Evolutionary conservation across 2,329 filamentous ascomycete genomes (phyloP).

Genomic region (Leptoxyphium fumago): DNA sequence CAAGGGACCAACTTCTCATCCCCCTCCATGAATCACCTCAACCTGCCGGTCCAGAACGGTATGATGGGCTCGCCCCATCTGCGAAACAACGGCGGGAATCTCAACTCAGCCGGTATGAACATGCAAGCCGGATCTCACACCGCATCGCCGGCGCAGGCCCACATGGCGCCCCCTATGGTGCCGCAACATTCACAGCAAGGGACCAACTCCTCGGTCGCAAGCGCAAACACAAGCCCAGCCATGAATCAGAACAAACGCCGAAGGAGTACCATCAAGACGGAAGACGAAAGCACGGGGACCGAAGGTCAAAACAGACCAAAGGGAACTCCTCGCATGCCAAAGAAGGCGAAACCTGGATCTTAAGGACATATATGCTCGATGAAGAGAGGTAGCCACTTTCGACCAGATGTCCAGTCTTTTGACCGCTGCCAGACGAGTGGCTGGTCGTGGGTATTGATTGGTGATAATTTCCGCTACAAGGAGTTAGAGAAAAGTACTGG

Average conservation of each 20-base stretch:
- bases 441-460: too few species aligned
- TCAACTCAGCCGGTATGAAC: conserved; percentile 9
- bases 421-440: too few species aligned
- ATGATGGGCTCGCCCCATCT: conserved; percentile 37
- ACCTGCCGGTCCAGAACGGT: conserved; percentile 35
- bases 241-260: conserved; percentile 45
- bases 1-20: conserved; percentile 34
- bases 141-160: conserved; percentile 29
- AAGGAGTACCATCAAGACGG: conserved; percentile 44
- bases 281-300: conserved; percentile 36
- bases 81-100: conserved; percentile 20
- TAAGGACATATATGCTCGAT: neutral
- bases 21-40: conserved; percentile 41
- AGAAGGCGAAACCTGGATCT: conserved; percentile 18
- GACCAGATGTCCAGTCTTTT: too few species aligned
- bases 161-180: conserved; percentile 38
- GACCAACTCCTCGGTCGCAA: conserved; percentile 39
- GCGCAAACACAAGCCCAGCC: conserved; percentile 45
- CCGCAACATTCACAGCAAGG: conserved; percentile 42
- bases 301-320: conserved; percentile 34
- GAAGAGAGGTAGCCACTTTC: too few species aligned
- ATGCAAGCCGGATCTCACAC: conserved; percentile 22
- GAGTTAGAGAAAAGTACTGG: too few species aligned
- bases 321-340: conserved; percentile 29
- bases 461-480: too few species aligned